Evolutionary conservation across 257 asterid species (phyloP).

Genomic region (Solanum sitiens): DNA sequence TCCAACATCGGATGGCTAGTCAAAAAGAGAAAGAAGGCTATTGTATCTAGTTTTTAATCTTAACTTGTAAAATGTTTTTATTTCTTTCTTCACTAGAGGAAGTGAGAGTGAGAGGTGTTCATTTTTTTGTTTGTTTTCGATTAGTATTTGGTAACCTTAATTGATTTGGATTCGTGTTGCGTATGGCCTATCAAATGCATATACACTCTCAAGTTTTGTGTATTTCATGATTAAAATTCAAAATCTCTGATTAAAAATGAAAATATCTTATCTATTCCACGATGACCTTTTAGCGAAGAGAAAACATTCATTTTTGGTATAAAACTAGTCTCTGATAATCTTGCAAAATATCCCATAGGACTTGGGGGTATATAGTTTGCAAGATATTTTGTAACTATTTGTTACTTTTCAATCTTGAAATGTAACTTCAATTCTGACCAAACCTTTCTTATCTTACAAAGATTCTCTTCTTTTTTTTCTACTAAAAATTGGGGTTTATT

Average conservation of each 20-base stretch:
- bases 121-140: neutral
- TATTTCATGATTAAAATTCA: fast-evolving
- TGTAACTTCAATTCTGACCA: neutral
- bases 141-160: neutral
- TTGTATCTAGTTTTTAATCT: neutral
- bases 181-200: neutral
- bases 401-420: neutral
- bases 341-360: neutral
- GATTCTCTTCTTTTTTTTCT: neutral
- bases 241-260: neutral
- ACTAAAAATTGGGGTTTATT: neutral
- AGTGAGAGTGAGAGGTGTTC: neutral
- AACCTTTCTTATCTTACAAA: neutral
- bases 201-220: neutral
- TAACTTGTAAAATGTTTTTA: neutral
- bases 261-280: neutral
- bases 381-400: neutral
- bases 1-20: neutral
- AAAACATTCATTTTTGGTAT: neutral
- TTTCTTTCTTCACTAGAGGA: neutral
- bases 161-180: neutral
- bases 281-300: fast-evolving
- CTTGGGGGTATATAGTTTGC: neutral
- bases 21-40: neutral
- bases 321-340: neutral